Conservation (phyloP, 2,329 filamentous ascomycete genomes). For the Dothideomycetidae sp. region DNA sequence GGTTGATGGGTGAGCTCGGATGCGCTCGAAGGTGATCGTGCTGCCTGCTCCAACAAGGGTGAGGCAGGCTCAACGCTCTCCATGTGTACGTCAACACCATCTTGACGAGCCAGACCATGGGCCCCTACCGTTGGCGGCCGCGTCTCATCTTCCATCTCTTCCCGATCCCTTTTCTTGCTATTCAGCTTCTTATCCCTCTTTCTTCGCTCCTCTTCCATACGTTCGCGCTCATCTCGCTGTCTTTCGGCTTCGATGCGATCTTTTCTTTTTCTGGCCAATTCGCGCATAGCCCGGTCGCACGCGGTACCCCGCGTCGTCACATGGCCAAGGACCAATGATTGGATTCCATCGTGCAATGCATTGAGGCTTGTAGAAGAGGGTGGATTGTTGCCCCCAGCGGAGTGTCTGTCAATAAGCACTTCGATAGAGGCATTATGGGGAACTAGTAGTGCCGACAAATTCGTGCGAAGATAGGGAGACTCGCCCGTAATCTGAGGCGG, state of each 20-base stretch:
- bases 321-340: slow-evolving; percentile 35
- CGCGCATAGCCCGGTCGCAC: slow-evolving; percentile 60
- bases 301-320: slow-evolving; percentile 42
- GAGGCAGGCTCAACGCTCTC: slow-evolving; percentile 35
- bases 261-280: slow-evolving; percentile 52
- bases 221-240: slow-evolving; percentile 36
- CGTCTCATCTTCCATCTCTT: slow-evolving; percentile 35
- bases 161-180: slow-evolving; percentile 50
- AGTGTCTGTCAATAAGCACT: slow-evolving; percentile 51
- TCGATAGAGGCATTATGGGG: slow-evolving; percentile 48
- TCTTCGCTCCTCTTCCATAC: slow-evolving; percentile 35
- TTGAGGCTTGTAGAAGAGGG: slow-evolving; percentile 50
- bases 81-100: slow-evolving; percentile 42
- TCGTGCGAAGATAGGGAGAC: slow-evolving; percentile 51
- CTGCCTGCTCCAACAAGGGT: slow-evolving; percentile 38
- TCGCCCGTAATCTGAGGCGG: slow-evolving; percentile 40
- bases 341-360: slow-evolving; percentile 50
- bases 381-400: slow-evolving; percentile 35
- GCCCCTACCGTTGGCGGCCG: slow-evolving; percentile 47
- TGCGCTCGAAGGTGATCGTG: slow-evolving; percentile 46
- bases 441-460: slow-evolving; percentile 37
- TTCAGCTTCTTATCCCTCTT: slow-evolving; percentile 19
- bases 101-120: slow-evolving; percentile 49
- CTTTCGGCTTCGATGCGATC: slow-evolving; percentile 41
- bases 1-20: slow-evolving; percentile 45